Percentiles rank a stretch among this genome's conserved stretches.
Conservation (phyloP, 1,284 basidiomycete genomes). For the Sanguinoderma infundibulare region DNA sequence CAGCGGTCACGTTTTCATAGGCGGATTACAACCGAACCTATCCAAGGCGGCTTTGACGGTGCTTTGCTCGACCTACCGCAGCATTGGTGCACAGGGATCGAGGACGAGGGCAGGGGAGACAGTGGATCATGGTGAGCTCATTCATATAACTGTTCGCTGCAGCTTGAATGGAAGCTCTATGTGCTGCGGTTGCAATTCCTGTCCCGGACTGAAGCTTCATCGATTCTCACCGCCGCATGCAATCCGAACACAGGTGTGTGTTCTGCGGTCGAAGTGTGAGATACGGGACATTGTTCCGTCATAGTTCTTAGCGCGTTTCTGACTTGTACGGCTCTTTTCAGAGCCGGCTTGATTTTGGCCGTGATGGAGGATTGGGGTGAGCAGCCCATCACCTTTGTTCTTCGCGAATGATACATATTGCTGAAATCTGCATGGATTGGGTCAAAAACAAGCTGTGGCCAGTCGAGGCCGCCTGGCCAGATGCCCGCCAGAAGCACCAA, state of each 20-base stretch:
- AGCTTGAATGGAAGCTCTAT: background rate
- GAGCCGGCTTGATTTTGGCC: no score
- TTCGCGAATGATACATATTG: no score
- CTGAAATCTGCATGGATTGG: no score
- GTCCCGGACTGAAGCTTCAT: background rate
- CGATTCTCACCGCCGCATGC: background rate
- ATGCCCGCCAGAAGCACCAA: no score
- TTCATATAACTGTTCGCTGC: background rate
- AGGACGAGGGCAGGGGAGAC: background rate
- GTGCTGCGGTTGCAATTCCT: background rate
- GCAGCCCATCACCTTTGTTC: no score
- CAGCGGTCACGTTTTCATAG: background rate
- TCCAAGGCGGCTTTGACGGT: background rate
- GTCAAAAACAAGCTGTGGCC: no score
- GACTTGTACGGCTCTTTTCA: no score
- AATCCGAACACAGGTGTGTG: background rate
- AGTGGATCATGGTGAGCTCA: background rate
- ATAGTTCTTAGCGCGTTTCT: no score
- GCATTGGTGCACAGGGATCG: background rate
- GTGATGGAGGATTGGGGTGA: no score
- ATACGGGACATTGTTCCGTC: no score
- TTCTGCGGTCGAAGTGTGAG: no score
- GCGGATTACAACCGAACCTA: background rate
- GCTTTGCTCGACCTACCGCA: background rate
- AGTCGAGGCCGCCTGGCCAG: no score